These are phyloP conservation scores for Brettanomyces bruxellensis DNA, from an alignment of 805 yeast species.

Conservation along the genomic window DNA sequence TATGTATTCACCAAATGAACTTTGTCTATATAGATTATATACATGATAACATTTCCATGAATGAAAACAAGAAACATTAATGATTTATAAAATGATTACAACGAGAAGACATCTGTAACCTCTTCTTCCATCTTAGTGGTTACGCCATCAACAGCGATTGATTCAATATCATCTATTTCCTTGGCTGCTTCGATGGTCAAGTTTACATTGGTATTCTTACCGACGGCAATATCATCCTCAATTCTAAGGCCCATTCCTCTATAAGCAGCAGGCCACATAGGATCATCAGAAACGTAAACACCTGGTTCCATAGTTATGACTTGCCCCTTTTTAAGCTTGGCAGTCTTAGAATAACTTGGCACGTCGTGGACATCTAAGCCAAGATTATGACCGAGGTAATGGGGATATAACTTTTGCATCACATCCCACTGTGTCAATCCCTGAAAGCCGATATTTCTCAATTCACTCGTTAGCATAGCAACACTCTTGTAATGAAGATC, in stretches of 20 bases:
- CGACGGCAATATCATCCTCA: conserved; percentile 88
- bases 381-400: conserved; percentile 89
- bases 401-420: conserved; percentile 67
- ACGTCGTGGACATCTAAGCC: conserved; percentile 89
- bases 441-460: conserved; percentile 64
- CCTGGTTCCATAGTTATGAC: conserved; percentile 97
- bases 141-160: conserved; percentile 51
- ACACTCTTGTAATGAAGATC: conserved; percentile 72
- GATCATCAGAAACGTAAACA: conserved; percentile 70
- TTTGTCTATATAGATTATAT: neutral
- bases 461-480: conserved; percentile 46
- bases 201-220: conserved; percentile 41
- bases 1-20: neutral
- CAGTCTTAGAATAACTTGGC: conserved; percentile 52
- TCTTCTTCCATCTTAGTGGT: conserved; percentile 38
- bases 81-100: conserved; percentile 2
- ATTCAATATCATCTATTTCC: conserved; percentile 76
- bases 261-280: conserved; percentile 67
- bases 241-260: conserved; percentile 89
- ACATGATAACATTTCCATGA: neutral
- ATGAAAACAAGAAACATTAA: neutral
- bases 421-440: conserved; percentile 42
- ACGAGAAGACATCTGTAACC: conserved; percentile 22
- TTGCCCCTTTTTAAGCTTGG: conserved; percentile 53
- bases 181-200: conserved; percentile 80